Evolutionary conservation across 257 asterid genomes (phyloP).

Genomic region (Handroanthus guayacan): DNA sequence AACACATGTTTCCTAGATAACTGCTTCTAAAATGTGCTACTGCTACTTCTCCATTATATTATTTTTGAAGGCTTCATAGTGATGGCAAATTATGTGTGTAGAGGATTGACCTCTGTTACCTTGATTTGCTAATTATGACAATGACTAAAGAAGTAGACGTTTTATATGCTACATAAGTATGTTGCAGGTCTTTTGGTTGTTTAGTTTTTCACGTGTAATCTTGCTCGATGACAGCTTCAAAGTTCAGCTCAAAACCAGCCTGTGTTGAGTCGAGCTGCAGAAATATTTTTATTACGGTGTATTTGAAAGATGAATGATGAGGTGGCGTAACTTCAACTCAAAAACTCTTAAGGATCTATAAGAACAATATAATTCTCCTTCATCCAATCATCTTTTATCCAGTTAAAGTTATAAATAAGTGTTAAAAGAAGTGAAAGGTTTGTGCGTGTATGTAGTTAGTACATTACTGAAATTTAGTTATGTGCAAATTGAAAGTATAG

Average conservation of each 20-base stretch:
- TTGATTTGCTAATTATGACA: too few species aligned
- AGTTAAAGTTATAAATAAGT: too few species aligned
- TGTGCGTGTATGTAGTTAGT: not conserved
- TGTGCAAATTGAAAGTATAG: too few species aligned
- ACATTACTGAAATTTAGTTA: too few species aligned
- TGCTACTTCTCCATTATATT: not conserved
- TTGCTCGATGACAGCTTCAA: not conserved
- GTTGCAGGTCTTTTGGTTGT: not conserved
- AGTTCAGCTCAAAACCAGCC: not conserved
- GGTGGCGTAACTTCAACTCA: not conserved
- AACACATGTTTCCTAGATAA: too few species aligned
- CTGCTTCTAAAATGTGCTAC: not conserved
- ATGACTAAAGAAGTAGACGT: not conserved
- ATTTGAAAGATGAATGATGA: too few species aligned
- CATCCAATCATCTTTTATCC: too few species aligned
- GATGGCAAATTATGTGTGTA: not conserved
- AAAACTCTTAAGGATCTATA: not conserved
- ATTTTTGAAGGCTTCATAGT: not conserved
- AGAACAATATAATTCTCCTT: not conserved
- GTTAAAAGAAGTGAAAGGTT: not conserved
- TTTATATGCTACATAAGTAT: not conserved
- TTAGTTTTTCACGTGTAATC: constrained; percentile 10
- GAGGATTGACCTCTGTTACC: not conserved
- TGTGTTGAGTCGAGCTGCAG: not conserved
- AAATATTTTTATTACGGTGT: too few species aligned